Evolutionary conservation across 176 grass and related monocot genomes (phyloP).

Genomic region (bread wheat (Triticum aestivum)): IWGSC_CS_RefSeq_v2.1 NC_057812.1:131408098-131408597

Average conservation of each 20-base stretch:
- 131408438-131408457: slow-evolving; percentile 70
- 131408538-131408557: slow-evolving; percentile 38
- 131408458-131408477: slow-evolving; percentile 78
- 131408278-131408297: slow-evolving; percentile 86
- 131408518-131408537: slow-evolving; percentile 80
- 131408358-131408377: not conserved
- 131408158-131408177: slow-evolving; percentile 46
- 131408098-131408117: slow-evolving; percentile 66
- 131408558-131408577: slow-evolving; percentile 22
- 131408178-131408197: slow-evolving; percentile 70
- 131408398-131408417: slow-evolving; percentile 1
- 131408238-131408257: not conserved
- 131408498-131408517: slow-evolving; percentile 75
- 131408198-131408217: not conserved
- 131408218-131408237: slow-evolving; percentile 3
- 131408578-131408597: not conserved
- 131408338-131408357: slow-evolving; percentile 46
- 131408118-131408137: slow-evolving; percentile 51
- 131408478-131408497: slow-evolving; percentile 63
- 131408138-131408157: slow-evolving; percentile 90
- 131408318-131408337: slow-evolving; percentile 69
- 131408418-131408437: not conserved
- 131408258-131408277: slow-evolving; percentile 23
- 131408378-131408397: not conserved
- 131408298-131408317: slow-evolving; percentile 75